These are phyloP conservation scores for Laetiporus sulphureus DNA, from an alignment of 1,284 basidiomycete genomes.

Conservation along the genomic window DNA sequence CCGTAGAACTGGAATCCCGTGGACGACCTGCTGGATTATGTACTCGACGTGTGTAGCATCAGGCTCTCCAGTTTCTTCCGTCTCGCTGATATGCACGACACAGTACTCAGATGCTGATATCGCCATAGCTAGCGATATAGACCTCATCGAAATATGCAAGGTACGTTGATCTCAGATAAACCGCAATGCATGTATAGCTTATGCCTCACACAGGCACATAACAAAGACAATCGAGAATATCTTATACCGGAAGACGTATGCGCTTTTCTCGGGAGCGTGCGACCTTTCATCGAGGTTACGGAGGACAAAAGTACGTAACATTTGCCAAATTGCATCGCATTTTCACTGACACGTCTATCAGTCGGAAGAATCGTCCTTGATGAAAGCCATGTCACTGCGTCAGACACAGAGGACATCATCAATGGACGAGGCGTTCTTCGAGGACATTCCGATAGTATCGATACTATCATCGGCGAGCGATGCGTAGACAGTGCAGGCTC, in stretches of 20 bases:
- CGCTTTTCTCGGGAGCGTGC: conserved; percentile 7
- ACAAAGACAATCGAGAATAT: no score
- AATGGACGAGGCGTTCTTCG: no score
- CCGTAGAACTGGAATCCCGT: conserved; percentile 13
- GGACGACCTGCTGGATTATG: conserved; percentile 13
- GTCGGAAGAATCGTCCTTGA: not conserved
- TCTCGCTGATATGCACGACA: not conserved
- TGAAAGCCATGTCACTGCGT: not conserved
- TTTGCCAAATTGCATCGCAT: not conserved
- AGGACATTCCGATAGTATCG: no score
- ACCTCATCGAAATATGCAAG: conserved; percentile 9
- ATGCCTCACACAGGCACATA: conserved; percentile 4
- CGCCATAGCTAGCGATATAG: conserved; percentile 14
- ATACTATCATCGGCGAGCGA: no score
- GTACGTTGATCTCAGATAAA: no score
- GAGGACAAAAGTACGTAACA: conserved; percentile 12
- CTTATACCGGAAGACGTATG: conserved; percentile 13
- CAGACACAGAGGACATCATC: no score
- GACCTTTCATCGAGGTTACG: conserved; percentile 14
- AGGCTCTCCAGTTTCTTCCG: no score
- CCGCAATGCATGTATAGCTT: not conserved
- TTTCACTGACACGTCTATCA: no score
- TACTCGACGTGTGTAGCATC: conserved; percentile 10
- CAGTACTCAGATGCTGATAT: conserved; percentile 11
- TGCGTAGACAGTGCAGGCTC: no score